A percentile compares a stretch with the other conserved stretches of the same genome.
These are phyloP conservation scores for Cephaloascus albidus DNA, from an alignment of 805 yeast species.

Conservation along the genomic window DNA sequence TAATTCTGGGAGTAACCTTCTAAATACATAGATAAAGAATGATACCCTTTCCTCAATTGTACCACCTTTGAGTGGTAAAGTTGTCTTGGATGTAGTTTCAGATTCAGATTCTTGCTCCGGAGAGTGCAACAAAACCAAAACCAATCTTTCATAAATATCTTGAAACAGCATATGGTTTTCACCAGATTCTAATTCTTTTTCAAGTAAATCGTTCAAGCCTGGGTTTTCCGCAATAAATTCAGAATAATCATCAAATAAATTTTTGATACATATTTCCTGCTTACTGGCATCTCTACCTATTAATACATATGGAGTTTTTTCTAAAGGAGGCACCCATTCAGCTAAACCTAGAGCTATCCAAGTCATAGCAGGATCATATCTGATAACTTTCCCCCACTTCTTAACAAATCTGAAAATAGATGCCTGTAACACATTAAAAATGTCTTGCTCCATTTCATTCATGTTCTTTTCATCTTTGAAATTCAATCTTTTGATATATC, in stretches of 20 bases:
- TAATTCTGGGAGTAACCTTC: constrained; percentile 64
- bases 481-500: constrained; percentile 44
- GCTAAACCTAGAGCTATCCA: constrained; percentile 87
- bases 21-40: constrained; percentile 54
- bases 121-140: constrained; percentile 65
- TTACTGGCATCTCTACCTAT: constrained; percentile 39
- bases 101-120: constrained; percentile 34
- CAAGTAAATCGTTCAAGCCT: constrained; percentile 13
- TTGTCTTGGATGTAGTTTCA: constrained; percentile 15
- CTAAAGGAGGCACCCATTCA: constrained; percentile 76
- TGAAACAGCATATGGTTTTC: constrained; percentile 37
- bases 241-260: constrained; percentile 26
- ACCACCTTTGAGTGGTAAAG: constrained; percentile 49
- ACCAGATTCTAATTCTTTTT: not conserved
- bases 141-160: constrained; percentile 67
- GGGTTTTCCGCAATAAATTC: constrained; percentile 24
- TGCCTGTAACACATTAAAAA: constrained; percentile 46
- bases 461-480: constrained; percentile 12
- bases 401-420: constrained; percentile 55
- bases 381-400: constrained; percentile 73
- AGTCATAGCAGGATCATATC: constrained; percentile 73
- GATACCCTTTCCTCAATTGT: constrained; percentile 58
- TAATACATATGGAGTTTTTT: constrained; percentile 41
- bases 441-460: constrained; percentile 36
- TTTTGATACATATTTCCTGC: constrained; percentile 13